Percentiles rank a stretch among this genome's conserved stretches.
Evolutionary conservation across 176 grass and related monocot genomes (phyloP).

Genomic region (Poa pratensis): DNA sequence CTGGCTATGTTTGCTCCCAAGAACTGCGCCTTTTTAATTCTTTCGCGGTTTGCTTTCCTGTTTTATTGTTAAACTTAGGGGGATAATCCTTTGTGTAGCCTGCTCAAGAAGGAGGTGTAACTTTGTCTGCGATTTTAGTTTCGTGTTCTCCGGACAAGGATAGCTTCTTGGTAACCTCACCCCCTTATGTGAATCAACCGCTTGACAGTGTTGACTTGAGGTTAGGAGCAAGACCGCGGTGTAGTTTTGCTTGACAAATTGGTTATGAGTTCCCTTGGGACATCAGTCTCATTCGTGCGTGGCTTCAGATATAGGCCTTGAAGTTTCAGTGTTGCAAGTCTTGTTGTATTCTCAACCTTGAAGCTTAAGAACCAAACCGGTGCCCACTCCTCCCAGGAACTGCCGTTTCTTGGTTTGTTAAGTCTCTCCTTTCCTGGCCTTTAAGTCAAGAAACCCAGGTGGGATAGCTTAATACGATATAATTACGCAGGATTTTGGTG

Average conservation of each 20-base stretch:
- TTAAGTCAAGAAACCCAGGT: slow-evolving; percentile 39
- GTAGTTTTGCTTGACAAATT: not conserved
- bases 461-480: not conserved
- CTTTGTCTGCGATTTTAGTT: slow-evolving; percentile 1
- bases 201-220: not conserved
- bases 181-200: not conserved
- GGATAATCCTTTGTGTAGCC: not conserved
- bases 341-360: not conserved
- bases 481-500: slow-evolving; percentile 6
- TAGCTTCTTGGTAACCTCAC: not conserved
- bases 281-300: not conserved
- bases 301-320: not conserved
- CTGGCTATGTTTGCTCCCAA: not conserved
- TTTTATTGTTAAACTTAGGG: not conserved
- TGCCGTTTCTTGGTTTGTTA: slow-evolving; percentile 17
- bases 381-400: not conserved
- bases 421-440: slow-evolving; percentile 39
- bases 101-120: not conserved
- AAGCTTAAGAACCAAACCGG: not conserved
- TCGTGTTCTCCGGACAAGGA: not conserved
- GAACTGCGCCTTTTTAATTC: not conserved
- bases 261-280: not conserved
- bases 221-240: not conserved
- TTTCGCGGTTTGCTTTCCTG: not conserved
- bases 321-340: not conserved